These are phyloP conservation scores for Digitaria exilis DNA, from an alignment of 202 grass and related monocot species.

Conservation along the genomic window DNA sequence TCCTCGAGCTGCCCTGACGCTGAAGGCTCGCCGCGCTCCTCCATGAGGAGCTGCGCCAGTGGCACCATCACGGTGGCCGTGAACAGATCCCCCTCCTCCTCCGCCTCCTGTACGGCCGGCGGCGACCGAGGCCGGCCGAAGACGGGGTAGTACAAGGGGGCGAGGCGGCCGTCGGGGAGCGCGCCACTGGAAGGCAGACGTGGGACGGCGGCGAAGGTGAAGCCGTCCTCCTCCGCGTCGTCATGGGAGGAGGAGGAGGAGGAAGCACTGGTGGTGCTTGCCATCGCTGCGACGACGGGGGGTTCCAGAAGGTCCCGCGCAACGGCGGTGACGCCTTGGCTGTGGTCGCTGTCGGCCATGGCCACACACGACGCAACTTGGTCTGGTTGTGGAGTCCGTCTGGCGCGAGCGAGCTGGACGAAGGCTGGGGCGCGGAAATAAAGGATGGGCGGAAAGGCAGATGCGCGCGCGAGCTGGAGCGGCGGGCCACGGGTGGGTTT, in stretches of 20 bases:
- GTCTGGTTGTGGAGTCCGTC: not conserved
- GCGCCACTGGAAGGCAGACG: not conserved
- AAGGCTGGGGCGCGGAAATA: slow-evolving; percentile 26
- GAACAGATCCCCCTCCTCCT: not conserved
- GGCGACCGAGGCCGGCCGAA: slow-evolving; percentile 49
- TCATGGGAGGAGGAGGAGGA: not conserved
- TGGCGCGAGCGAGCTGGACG: not conserved
- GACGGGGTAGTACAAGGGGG: slow-evolving; percentile 51
- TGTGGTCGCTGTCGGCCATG: slow-evolving; percentile 33
- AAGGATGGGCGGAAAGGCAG: slow-evolving; percentile 16
- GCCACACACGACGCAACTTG: not conserved
- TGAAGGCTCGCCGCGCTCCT: slow-evolving; percentile 38
- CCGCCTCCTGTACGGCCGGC: not conserved
- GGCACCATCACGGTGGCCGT: slow-evolving; percentile 33
- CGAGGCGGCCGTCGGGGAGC: slow-evolving; percentile 23
- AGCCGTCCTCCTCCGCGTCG: slow-evolving; percentile 14
- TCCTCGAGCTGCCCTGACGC: not conserved
- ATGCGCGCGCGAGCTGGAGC: not conserved
- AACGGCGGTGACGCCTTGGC: not conserved
- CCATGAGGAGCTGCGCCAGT: slow-evolving; percentile 39
- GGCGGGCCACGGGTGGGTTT: not conserved
- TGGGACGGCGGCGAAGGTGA: slow-evolving; percentile 51
- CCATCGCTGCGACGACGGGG: not conserved
- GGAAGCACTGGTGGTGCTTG: not conserved
- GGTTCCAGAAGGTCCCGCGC: not conserved